Evolutionary conservation across 768 basidiomycete species (phyloP).

Genomic region (Lentinus tigrinus): DNA sequence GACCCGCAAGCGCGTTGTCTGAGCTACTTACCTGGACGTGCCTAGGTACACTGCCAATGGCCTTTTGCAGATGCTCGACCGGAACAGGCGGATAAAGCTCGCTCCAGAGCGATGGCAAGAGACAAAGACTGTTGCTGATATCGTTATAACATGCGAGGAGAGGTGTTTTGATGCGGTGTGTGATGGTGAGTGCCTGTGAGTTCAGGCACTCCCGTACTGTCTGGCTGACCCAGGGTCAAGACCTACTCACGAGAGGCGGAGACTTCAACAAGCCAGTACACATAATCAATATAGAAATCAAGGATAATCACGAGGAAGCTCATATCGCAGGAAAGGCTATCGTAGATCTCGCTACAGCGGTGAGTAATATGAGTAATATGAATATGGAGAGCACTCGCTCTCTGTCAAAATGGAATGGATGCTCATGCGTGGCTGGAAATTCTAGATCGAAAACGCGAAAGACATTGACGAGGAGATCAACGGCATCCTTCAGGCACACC

Average conservation of each 20-base stretch:
- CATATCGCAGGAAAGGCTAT: conserved; percentile 94
- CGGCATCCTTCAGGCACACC: conserved; percentile 77
- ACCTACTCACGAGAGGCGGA: conserved; percentile 83
- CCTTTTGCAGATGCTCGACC: conserved; percentile 91
- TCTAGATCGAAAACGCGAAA: conserved; percentile 77
- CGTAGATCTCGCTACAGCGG: conserved; percentile 85
- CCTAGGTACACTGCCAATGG: conserved; percentile 90
- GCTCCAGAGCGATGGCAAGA: conserved; percentile 99
- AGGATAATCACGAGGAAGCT: conserved; percentile 99
- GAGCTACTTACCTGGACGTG: not conserved
- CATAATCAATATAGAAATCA: conserved; percentile 96
- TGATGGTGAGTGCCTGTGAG: conserved; percentile 64
- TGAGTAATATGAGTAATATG: conserved; percentile 52
- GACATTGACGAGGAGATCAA: conserved; percentile 94
- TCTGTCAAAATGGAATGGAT: not conserved
- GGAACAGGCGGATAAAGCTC: conserved; percentile 86
- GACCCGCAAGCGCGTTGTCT: not conserved
- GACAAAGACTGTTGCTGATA: conserved; percentile 81
- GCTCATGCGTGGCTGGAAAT: not conserved
- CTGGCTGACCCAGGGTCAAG: conserved; percentile 37
- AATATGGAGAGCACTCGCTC: conserved; percentile 18
- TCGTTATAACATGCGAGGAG: conserved; percentile 99
- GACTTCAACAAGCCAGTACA: conserved; percentile 94
- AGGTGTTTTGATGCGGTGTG: conserved; percentile 98
- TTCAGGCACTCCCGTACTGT: conserved; percentile 11